Percentiles rank a stretch among this genome's conserved stretches.
These are phyloP conservation scores for Pinus albicaulis DNA, from an alignment of 75 land plant species.

Conservation along the genomic window DNA sequence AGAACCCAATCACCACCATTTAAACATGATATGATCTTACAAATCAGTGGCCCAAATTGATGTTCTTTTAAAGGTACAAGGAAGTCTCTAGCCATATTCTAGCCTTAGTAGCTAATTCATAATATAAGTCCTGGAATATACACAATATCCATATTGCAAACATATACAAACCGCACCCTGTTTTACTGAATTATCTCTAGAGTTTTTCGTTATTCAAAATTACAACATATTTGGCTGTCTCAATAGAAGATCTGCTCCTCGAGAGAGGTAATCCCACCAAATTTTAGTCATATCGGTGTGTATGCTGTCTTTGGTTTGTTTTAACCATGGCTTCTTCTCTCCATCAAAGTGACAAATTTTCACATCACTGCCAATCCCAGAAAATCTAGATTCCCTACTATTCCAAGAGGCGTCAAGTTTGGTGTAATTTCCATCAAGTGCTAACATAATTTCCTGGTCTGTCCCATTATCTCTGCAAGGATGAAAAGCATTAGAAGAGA, in stretches of 20 bases:
- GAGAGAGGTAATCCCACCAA: constrained; percentile 37
- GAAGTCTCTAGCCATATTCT: not conserved
- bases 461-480: not conserved
- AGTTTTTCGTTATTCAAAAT: not conserved
- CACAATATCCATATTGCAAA: not conserved
- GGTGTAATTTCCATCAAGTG: constrained; percentile 35
- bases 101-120: not conserved
- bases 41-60: not conserved
- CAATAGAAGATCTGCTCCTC: constrained; percentile 26
- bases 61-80: no score
- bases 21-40: not conserved
- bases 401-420: constrained; percentile 47
- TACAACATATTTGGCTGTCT: not conserved
- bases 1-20: not conserved
- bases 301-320: not conserved
- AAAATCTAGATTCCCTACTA: constrained; percentile 21
- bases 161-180: no score
- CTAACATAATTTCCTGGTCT: constrained; percentile 34
- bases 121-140: not conserved
- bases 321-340: constrained; percentile 38
- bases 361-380: constrained; percentile 14
- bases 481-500: not conserved
- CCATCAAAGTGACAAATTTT: constrained; percentile 56
- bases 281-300: constrained; percentile 10
- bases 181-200: not conserved